Conservation (phyloP, 352 stramenopile genomes). For the Phytophthora vignae region DNA sequence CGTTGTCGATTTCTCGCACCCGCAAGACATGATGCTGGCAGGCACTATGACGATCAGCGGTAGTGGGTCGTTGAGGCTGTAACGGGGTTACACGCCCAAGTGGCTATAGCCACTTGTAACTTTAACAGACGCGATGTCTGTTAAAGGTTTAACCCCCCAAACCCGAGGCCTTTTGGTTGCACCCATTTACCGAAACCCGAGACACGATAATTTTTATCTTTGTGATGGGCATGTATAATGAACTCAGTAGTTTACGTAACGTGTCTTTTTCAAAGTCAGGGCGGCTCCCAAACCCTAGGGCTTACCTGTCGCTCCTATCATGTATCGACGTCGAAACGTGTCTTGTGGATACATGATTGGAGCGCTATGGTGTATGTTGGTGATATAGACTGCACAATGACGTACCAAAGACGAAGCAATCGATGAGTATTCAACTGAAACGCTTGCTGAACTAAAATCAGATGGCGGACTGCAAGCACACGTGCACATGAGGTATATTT, state of each 20-base stretch:
- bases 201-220: not conserved
- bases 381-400: not conserved
- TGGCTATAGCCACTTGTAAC: too few relatives aligned
- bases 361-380: not conserved
- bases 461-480: not conserved
- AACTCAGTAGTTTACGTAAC: not conserved
- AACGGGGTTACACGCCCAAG: too few relatives aligned
- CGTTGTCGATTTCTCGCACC: too few relatives aligned
- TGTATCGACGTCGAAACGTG: too few relatives aligned
- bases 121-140: too few relatives aligned
- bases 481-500: not conserved
- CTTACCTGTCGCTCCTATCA: too few relatives aligned
- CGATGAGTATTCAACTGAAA: not conserved
- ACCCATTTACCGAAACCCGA: not conserved
- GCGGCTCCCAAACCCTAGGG: too few relatives aligned
- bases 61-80: too few relatives aligned
- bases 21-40: too few relatives aligned
- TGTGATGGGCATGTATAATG: not conserved
- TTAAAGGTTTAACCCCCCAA: not conserved
- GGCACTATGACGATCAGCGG: too few relatives aligned
- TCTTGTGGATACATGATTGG: not conserved
- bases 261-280: not conserved
- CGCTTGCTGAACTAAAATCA: not conserved
- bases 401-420: not conserved
- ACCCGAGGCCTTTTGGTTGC: not conserved